Conservation (phyloP, 495 filamentous ascomycete genomes). For the Xanthoparmelia taractica region DNA sequence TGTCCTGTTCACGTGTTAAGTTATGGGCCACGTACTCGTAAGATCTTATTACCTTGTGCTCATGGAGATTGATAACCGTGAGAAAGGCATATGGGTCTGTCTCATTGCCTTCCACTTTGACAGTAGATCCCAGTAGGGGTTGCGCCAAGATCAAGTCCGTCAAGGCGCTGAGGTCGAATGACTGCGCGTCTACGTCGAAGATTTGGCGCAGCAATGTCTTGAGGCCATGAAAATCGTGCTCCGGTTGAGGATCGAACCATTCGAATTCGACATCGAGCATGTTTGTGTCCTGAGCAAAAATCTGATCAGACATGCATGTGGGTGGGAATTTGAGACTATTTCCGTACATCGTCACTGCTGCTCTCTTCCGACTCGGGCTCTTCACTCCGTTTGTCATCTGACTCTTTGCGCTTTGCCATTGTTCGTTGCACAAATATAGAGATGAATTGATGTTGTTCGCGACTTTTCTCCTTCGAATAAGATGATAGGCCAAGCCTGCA, state of each 20-base stretch:
- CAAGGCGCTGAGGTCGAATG: constrained; percentile 80
- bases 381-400: constrained; percentile 1
- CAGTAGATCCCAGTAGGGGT: constrained; percentile 80
- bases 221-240: constrained; percentile 89
- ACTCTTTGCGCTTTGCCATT: constrained; percentile 26
- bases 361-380: constrained; percentile 20
- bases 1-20: constrained; percentile 43
- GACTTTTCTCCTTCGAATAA: neutral
- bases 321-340: neutral
- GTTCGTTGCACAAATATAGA: constrained; percentile 8
- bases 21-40: neutral
- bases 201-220: constrained; percentile 87
- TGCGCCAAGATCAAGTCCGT: constrained; percentile 85
- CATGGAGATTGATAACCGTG: constrained; percentile 75
- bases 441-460: neutral
- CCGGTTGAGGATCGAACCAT: constrained; percentile 89
- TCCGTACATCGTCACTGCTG: constrained; percentile 28
- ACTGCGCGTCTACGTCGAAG: constrained; percentile 77
- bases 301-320: constrained; percentile 11
- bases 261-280: constrained; percentile 96
- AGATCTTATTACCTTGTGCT: constrained; percentile 51
- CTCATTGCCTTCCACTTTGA: constrained; percentile 91
- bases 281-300: constrained; percentile 62
- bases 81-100: constrained; percentile 92
- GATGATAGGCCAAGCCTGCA: neutral